These are phyloP conservation scores for Anthracocystis walkeri DNA, from an alignment of 1,284 basidiomycete species.

Conservation along the genomic window DNA sequence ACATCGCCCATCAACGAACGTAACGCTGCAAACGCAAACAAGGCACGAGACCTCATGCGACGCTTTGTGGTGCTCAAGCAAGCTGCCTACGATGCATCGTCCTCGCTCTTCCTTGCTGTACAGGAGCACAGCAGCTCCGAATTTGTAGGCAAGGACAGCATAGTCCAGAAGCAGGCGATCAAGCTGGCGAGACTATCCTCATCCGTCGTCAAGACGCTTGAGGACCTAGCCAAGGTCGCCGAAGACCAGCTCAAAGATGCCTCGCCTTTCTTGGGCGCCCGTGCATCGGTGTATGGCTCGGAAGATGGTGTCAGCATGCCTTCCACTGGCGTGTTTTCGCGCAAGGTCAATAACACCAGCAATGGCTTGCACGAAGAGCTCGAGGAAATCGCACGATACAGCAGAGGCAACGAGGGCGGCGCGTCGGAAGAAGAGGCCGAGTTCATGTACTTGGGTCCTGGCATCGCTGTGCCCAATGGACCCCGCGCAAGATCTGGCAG, in stretches of 20 bases:
- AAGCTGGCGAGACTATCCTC: constrained; percentile 26
- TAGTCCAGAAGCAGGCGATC: constrained; percentile 3
- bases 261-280: constrained; percentile 51
- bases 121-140: constrained; percentile 35
- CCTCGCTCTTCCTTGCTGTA: constrained; percentile 37
- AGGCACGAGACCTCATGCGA: constrained; percentile 46
- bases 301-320: constrained; percentile 41
- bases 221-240: constrained; percentile 36
- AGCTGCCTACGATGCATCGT: constrained; percentile 49
- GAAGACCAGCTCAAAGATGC: constrained; percentile 53
- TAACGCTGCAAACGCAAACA: constrained; percentile 29
- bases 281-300: constrained; percentile 54
- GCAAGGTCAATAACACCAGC: constrained; percentile 34
- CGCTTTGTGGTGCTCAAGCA: constrained; percentile 54
- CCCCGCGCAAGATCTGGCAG: constrained; percentile 38
- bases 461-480: constrained; percentile 59
- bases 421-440: constrained; percentile 41
- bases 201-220: constrained; percentile 28
- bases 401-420: constrained; percentile 16
- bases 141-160: neutral
- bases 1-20: constrained; percentile 39
- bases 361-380: constrained; percentile 47
- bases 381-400: constrained; percentile 39
- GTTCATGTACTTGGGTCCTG: constrained; percentile 62
- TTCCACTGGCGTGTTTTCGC: constrained; percentile 37